Evolutionary conservation across 1,284 basidiomycete species (phyloP).

Genomic region (Sanghuangporus sanghuang): DNA sequence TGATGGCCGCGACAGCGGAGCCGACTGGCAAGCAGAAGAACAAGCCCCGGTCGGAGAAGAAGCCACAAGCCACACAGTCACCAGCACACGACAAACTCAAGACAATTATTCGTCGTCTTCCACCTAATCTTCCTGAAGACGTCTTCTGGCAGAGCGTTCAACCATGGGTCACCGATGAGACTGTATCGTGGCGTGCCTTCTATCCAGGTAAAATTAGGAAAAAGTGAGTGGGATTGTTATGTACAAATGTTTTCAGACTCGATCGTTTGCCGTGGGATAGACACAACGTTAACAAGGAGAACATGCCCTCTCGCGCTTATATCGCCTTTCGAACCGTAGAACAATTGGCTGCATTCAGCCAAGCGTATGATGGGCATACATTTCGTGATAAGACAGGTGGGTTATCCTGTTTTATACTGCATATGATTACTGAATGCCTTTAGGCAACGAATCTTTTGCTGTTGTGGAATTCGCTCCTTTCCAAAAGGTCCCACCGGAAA

Average conservation of each 20-base stretch:
- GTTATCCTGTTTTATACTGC: slow-evolving; percentile 21
- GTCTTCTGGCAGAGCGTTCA: slow-evolving; percentile 92
- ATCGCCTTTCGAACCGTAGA: slow-evolving; percentile 82
- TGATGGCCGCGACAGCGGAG: not conserved
- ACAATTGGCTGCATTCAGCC: slow-evolving; percentile 70
- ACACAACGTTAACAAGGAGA: slow-evolving; percentile 62
- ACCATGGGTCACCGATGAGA: slow-evolving; percentile 78
- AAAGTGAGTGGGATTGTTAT: slow-evolving; percentile 43
- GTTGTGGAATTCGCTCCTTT: slow-evolving; percentile 93
- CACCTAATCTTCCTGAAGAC: slow-evolving; percentile 87
- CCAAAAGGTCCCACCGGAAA: slow-evolving; percentile 77
- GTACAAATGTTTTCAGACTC: not conserved
- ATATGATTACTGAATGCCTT: not conserved
- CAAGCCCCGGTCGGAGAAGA: slow-evolving; percentile 8
- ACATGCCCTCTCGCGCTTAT: slow-evolving; percentile 84
- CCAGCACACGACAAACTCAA: slow-evolving; percentile 63
- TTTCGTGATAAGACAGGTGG: slow-evolving; percentile 89
- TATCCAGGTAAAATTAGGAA: slow-evolving; percentile 68
- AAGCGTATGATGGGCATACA: slow-evolving; percentile 86
- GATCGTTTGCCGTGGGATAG: slow-evolving; percentile 30
- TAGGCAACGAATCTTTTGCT: slow-evolving; percentile 84
- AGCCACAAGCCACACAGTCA: not conserved
- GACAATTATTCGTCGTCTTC: slow-evolving; percentile 83
- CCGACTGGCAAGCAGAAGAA: not conserved
- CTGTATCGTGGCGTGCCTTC: slow-evolving; percentile 62